A percentile compares a stretch with the other conserved stretches of the same genome.
These are phyloP conservation scores for Wickerhamiella domercqiae DNA, from an alignment of 805 yeast species.

Conservation along the genomic window DNA sequence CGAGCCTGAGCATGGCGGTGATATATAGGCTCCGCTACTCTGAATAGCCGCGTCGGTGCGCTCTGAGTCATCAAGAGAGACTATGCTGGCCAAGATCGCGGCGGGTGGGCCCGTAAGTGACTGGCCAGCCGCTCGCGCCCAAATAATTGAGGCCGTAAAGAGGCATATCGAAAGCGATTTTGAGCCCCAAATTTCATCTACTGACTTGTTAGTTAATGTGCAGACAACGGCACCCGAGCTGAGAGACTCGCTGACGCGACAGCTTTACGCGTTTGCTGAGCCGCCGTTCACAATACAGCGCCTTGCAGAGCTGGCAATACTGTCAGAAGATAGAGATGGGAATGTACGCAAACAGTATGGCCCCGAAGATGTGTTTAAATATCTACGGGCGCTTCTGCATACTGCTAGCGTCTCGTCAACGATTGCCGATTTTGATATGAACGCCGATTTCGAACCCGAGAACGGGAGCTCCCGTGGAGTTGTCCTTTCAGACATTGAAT, in stretches of 20 bases:
- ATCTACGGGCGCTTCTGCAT: constrained; percentile 13
- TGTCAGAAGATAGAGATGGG: neutral
- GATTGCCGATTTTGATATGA: constrained; percentile 9
- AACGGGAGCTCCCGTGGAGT: constrained; percentile 16
- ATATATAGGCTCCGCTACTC: no score
- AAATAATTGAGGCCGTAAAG: constrained; percentile 2
- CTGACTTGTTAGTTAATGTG: constrained; percentile 15
- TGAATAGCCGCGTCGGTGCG: no score
- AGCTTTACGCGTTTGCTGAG: constrained; percentile 8
- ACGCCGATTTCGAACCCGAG: constrained; percentile 13
- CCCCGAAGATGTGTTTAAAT: constrained; percentile 13
- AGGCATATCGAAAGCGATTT: constrained; percentile 4
- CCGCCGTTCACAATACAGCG: constrained; percentile 29
- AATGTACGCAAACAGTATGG: constrained; percentile 18
- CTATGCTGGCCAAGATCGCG: no score
- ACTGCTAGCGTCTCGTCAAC: constrained; percentile 9
- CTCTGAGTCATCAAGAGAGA: no score
- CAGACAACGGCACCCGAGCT: constrained; percentile 7
- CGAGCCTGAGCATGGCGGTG: no score
- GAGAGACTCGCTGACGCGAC: constrained; percentile 3
- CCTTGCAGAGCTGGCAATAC: constrained; percentile 22
- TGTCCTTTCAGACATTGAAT: constrained; percentile 16
- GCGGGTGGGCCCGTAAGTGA: constrained; percentile 4
- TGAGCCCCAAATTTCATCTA: constrained; percentile 4
- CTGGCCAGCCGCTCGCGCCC: constrained; percentile 7